Evolutionary conservation across 2,329 filamentous ascomycete genomes (phyloP), one percentile per base, ranked within the genome.

Genomic region (Bipolaris victoriae): DNA sequence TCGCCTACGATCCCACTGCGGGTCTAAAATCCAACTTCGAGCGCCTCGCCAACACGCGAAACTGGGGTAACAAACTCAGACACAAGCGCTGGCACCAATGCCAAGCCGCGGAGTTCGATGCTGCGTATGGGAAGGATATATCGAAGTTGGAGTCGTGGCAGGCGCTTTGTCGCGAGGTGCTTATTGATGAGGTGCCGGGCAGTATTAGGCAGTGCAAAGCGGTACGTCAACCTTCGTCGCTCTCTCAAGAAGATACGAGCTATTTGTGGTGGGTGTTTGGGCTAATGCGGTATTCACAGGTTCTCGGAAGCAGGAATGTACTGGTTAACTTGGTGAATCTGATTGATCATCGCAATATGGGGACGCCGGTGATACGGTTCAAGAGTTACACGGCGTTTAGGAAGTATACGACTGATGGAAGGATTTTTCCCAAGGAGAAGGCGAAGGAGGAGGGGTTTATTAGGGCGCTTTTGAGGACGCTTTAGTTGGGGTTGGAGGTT

Each of bases 401-500:
- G n/a, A 24, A 29, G 5, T 67, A 63, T 35, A 67, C 66, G 9
- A 41, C 16, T 15, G 40, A 41, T 13, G 37, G 39, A 2, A 52
- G 46, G 0, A 43, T 41, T 5, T 64, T 60, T 49, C 63, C 63
- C 1, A 44, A 48, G 15, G 7, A 40, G 2, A 15, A 3, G n/a
- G 67, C 67, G 1, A 72, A 70, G 58, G 18, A 61, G 35, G 61
- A 70, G 7, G 63, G 66, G 1, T 70, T 71, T 46, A 58, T 70
- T 22, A 62, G 46, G 5, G 55, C 50, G 9, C 44, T 72, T 15
- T 54, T 72, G 13, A 60, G 67, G 33, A 50, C 52, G 40, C 16
- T 65, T 10, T 58, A 18, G 20, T 20, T 20, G 20, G 20, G 20
- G 20, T 20, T 20, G 20, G 20, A 3, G 20, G 20, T 3, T 20